These are phyloP conservation scores for Chaetomiaceae sp. DNA, from an alignment of 2,329 filamentous ascomycete species.

Conservation along the genomic window DNA sequence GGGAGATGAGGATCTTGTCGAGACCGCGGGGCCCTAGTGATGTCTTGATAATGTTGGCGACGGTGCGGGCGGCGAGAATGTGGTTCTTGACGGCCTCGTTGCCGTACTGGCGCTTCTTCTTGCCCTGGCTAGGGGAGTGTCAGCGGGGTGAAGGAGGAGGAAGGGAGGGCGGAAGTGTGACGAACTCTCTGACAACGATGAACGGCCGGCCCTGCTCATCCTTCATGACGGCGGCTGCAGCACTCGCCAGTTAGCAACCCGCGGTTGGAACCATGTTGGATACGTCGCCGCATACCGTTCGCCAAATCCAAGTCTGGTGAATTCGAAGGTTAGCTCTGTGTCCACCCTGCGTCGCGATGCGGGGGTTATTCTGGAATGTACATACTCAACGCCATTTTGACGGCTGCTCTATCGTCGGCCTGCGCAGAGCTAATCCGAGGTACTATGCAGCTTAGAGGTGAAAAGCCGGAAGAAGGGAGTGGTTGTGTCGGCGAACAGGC, in stretches of 20 bases:
- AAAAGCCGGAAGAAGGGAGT: background rate
- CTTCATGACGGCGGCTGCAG: constrained; percentile 71
- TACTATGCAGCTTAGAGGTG: constrained; percentile 10
- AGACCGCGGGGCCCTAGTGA: constrained; percentile 92
- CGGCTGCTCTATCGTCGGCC: constrained; percentile 5
- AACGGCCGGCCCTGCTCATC: constrained; percentile 97
- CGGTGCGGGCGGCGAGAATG: constrained; percentile 92
- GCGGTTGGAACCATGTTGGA: background rate
- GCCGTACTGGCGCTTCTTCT: constrained; percentile 94
- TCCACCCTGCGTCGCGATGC: constrained; percentile 16
- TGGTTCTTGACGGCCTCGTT: constrained; percentile 98
- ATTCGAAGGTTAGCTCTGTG: constrained; percentile 18
- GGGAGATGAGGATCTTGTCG: constrained; percentile 98
- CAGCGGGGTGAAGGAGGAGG: constrained; percentile 15
- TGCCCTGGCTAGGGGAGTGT: constrained; percentile 68
- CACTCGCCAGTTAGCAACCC: constrained; percentile 17
- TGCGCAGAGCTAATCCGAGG: constrained; percentile 5
- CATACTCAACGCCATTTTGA: constrained; percentile 59
- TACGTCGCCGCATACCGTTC: constrained; percentile 57
- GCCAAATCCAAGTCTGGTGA: constrained; percentile 72
- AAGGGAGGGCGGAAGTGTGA: constrained; percentile 25
- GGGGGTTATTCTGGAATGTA: constrained; percentile 18
- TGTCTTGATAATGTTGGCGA: constrained; percentile 95
- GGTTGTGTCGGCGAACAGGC: constrained; percentile 13
- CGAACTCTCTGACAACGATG: constrained; percentile 96